A percentile compares a stretch with the other conserved stretches of the same genome.
These are phyloP conservation scores for Calonectria crousiana DNA, from an alignment of 2,329 filamentous ascomycete species.

Conservation along the genomic window DNA sequence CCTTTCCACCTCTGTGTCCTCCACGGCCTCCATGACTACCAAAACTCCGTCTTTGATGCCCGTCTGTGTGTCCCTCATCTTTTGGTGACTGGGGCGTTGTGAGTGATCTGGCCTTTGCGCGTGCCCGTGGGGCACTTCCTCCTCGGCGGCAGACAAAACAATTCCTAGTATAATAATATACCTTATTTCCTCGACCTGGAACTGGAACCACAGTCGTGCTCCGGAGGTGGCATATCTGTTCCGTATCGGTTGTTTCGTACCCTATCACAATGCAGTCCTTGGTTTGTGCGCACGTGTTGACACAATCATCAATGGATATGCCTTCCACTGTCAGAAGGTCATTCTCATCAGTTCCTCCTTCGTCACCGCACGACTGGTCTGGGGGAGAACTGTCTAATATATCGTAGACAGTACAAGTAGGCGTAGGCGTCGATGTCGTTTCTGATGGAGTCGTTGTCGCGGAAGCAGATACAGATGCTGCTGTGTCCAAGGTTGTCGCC, in stretches of 20 bases:
- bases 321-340: background rate
- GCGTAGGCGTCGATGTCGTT: background rate
- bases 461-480: background rate
- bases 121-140: background rate
- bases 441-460: background rate
- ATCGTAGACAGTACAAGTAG: background rate
- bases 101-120: background rate
- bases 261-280: background rate
- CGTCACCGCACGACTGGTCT: background rate
- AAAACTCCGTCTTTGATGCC: background rate
- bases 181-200: background rate
- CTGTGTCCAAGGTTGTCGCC: no score
- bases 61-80: background rate
- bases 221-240: background rate
- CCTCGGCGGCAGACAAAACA: background rate
- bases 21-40: background rate
- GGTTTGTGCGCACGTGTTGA: background rate
- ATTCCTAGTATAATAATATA: background rate
- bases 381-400: background rate
- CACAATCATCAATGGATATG: background rate
- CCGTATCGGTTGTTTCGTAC: background rate
- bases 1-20: background rate
- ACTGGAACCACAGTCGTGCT: fast-evolving
- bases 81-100: background rate
- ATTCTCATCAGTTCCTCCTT: background rate